Base-by-base conservation (phyloP, 257 asterid species). In the Ligustrum vulgare region DNA sequence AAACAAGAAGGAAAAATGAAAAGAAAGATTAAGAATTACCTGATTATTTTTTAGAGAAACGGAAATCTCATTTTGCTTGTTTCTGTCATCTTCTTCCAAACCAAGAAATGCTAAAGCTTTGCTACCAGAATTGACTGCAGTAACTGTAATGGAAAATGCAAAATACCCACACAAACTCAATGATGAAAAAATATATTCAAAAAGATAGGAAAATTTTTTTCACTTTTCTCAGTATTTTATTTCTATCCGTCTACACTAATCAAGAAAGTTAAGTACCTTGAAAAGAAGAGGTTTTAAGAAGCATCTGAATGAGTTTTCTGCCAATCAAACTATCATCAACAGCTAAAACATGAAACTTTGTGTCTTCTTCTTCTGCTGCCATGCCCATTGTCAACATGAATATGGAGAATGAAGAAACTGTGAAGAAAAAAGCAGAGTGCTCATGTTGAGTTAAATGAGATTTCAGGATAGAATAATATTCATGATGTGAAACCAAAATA, bases 261-360 rank as follows among this genome's bases (percentile, higher is more conserved):
- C n/a, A n/a, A n/a, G n/a, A n/a, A n/a, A n/a, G n/a, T n/a, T n/a
- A n/a, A n/a, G n/a, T n/a, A n/a, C n/a, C n/a, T n/a, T n/a, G n/a
- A n/a, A n/a, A n/a, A n/a, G n/a, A n/a, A n/a, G n/a, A n/a, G n/a
- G n/a, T n/a, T n/a, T n/a, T n/a, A n/a, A n/a, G n/a, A n/a, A n/a
- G n/a, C n/a, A n/a, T n/a, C n/a, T n/a, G n/a, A n/a, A 15, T 86
- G 2, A 88, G 77, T 39, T 88, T 88, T 78, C 92, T 88, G 35
- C 86, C 92, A 68, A 88, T 82, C 71, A 84, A 23, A 70, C 86
- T 86, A 63, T 88, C 92, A 86, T 88, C 92, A 58, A 88, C 92
- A 65, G 90, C 92, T 34, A 88, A 69, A 35, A 86, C 88, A 81
- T 88, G 92, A 72, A 82, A 88, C 75, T 84, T 87, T 35, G 87